Evolutionary conservation across 345 rosid species (phyloP).

Genomic region (Microcos paniculata): DNA sequence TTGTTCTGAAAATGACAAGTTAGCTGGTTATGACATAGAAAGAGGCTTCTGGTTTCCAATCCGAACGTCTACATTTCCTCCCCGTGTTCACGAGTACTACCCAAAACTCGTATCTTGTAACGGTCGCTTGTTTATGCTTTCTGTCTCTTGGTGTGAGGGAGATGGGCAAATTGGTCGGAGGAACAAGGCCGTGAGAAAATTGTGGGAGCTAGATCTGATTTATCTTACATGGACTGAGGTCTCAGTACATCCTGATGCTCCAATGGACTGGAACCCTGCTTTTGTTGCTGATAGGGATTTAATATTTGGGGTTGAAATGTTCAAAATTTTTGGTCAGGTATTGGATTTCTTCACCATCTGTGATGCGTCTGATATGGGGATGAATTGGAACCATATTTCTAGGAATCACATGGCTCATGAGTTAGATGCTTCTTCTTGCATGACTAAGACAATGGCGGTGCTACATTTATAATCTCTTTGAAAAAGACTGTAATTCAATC

Average conservation of each 20-base stretch:
- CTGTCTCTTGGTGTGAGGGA: conserved; percentile 99
- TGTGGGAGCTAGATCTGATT: conserved; percentile 94
- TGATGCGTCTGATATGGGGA: conserved; percentile 39
- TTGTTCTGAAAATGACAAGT: conserved; percentile 83
- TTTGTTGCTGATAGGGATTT: conserved; percentile 71
- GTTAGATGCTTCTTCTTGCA: conserved; percentile 80
- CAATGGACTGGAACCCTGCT: conserved; percentile 99
- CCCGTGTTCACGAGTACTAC: conserved; percentile 85
- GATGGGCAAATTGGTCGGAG: conserved; percentile 92
- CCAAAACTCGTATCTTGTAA: conserved; percentile 85
- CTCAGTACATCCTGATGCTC: conserved; percentile 95
- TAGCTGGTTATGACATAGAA: conserved; percentile 87
- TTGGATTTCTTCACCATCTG: conserved; percentile 77
- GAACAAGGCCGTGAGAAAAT: conserved; percentile 92
- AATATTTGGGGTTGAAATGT: conserved; percentile 91
- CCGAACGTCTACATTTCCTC: conserved; percentile 81
- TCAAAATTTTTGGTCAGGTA: conserved; percentile 95
- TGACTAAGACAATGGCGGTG: conserved; percentile 75
- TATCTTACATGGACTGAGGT: conserved; percentile 79
- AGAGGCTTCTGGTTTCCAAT: conserved; percentile 88
- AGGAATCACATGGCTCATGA: conserved; percentile 72
- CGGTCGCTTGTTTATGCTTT: conserved; percentile 76
- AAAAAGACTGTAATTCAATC: conserved; percentile 4
- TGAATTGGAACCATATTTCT: conserved; percentile 76
- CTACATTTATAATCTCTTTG: conserved; percentile 52